Evolutionary conservation across 1,284 basidiomycete species (phyloP).

Genomic region (Hypsizygus ulmarius): DNA sequence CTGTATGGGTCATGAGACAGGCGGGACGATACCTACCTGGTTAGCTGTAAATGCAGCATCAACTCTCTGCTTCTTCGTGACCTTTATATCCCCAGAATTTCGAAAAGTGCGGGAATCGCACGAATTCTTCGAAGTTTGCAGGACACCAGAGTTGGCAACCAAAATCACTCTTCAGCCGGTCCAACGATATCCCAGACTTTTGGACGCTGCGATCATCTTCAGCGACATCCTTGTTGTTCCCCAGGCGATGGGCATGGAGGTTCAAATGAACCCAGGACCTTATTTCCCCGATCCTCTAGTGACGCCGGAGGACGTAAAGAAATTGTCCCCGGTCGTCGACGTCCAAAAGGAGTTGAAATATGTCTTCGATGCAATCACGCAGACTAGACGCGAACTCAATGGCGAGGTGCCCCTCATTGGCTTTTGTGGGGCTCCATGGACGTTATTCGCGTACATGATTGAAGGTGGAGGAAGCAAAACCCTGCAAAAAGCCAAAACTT

Average conservation of each 20-base stretch:
- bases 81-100: slow-evolving; percentile 60
- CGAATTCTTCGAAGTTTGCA: slow-evolving; percentile 93
- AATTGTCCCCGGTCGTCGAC: slow-evolving; percentile 63
- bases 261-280: slow-evolving; percentile 91
- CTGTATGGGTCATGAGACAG: slow-evolving; percentile 99
- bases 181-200: slow-evolving; percentile 74
- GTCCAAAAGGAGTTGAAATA: slow-evolving; percentile 84
- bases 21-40: slow-evolving; percentile 95
- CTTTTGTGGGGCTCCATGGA: slow-evolving; percentile 96
- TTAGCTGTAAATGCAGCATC: slow-evolving; percentile 32
- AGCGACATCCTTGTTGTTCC: slow-evolving; percentile 95
- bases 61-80: neutral
- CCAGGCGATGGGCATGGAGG: slow-evolving; percentile 93
- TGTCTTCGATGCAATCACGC: slow-evolving; percentile 86
- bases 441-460: slow-evolving; percentile 95
- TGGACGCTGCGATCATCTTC: slow-evolving; percentile 97
- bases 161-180: slow-evolving; percentile 92
- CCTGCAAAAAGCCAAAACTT: slow-evolving; percentile 85
- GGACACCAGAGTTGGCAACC: slow-evolving; percentile 80
- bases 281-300: slow-evolving; percentile 81
- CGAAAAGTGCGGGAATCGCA: slow-evolving; percentile 78
- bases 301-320: slow-evolving; percentile 69
- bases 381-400: slow-evolving; percentile 73
- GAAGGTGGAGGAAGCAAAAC: slow-evolving; percentile 91
- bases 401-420: slow-evolving; percentile 93